Base-by-base conservation (phyloP, 108 stramenopile species). In the Pseudonitzschia multistriata region DNA sequence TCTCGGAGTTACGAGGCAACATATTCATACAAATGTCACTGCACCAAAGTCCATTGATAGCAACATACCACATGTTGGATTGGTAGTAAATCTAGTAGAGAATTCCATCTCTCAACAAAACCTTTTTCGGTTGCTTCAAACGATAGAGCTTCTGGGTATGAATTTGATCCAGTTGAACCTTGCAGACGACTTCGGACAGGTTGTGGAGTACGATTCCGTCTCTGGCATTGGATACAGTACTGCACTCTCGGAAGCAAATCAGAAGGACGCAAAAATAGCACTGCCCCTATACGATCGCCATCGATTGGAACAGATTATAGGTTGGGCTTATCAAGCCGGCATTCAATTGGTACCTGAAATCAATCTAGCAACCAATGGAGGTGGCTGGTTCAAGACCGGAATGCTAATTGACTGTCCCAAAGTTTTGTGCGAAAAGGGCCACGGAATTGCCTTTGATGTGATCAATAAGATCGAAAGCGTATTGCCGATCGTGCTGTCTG, bases 331-430 rank as follows among this genome's bases (percentile, higher is more conserved):
- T 27, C 11, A 35, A 25, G 15, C 24, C 21, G 76, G 76, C 25
- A 74, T 81, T 62, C 49, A 49, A 10, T 27, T 77, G 19, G 67
- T 81, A 8, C 80, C 80, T 5, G 80, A 81, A 64, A 73, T 81
- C 21, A 68, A 27, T 47, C 17, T 81, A 30, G 35, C 76, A 15
- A 68, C 74, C 4, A 57, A 42, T 40, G 72, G 68, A 35, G 80
- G 68, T 54, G 80, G 80, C 0, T 75, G 72, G 80, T 59, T 57
- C 62, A 28, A 42, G 22, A 39, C 71, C 13, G 72, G 56, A 33
- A 53, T 62, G n/a, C 14, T 78, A 15, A 56, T 74, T 19, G 37
- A 67, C 7, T 81, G 80, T 54, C 75, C 80, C 19, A 0, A 15
- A 22, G 47, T 28, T 17, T 25, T 49, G n/a, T 74, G 79, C 61